Evolutionary conservation across 805 yeast genomes (phyloP).

Genomic region (Wickerhamiella australiensis): DNA sequence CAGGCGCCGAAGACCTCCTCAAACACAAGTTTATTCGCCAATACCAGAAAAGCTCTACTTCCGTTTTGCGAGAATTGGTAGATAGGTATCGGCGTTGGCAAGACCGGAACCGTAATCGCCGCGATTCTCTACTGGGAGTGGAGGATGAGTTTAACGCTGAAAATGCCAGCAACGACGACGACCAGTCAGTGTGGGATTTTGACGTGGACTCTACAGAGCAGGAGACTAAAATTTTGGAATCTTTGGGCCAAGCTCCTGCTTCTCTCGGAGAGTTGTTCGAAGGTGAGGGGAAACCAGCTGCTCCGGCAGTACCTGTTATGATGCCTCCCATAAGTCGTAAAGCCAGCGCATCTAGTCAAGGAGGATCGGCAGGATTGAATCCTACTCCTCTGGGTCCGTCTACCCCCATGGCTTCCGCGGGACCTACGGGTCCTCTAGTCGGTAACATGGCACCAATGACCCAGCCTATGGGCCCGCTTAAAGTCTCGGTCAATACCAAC

Average conservation of each 20-base stretch:
- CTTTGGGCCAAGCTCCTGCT: slow-evolving; percentile 48
- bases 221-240: background rate
- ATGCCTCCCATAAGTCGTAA: background rate
- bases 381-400: background rate
- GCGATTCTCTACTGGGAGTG: slow-evolving; percentile 29
- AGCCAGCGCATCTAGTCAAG: background rate
- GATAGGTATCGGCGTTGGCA: slow-evolving; percentile 42
- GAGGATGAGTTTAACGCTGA: slow-evolving; percentile 16
- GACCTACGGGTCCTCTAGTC: background rate
- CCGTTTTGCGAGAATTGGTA: slow-evolving; percentile 58
- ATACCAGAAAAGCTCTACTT: slow-evolving; percentile 48
- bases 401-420: slow-evolving; percentile 16
- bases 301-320: background rate
- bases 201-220: slow-evolving; percentile 16
- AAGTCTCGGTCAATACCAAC: background rate
- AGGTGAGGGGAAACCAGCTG: slow-evolving; percentile 33
- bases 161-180: slow-evolving; percentile 22
- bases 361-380: background rate
- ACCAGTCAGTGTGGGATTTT: slow-evolving; percentile 25
- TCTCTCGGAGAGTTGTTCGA: slow-evolving; percentile 54
- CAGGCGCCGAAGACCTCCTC: slow-evolving; percentile 70
- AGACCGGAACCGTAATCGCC: slow-evolving; percentile 39
- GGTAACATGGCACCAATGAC: background rate
- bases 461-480: background rate
- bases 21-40: slow-evolving; percentile 60